These are phyloP conservation scores for Colletotrichum siamense DNA, from an alignment of 2,329 filamentous ascomycete species.

Conservation along the genomic window DNA sequence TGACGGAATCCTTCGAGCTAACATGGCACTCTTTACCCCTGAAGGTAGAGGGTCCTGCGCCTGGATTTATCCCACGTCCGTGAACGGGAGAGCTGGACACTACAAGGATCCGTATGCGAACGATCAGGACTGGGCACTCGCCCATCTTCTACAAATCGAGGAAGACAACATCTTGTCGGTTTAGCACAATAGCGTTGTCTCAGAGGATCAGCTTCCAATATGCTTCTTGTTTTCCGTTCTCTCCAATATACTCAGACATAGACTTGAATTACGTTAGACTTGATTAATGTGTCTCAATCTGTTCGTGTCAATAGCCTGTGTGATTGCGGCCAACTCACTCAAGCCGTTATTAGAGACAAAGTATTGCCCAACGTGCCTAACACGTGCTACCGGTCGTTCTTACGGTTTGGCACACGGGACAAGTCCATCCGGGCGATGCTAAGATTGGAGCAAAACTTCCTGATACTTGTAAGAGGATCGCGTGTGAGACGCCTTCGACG, in stretches of 20 bases:
- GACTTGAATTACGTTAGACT: not conserved
- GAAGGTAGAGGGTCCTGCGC: constrained; percentile 15
- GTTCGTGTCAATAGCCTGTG: not conserved
- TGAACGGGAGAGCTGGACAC: constrained; percentile 7
- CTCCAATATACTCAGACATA: not conserved
- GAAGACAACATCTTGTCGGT: not conserved
- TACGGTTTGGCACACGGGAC: not conserved
- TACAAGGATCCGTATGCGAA: constrained; percentile 20
- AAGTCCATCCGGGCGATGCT: not conserved
- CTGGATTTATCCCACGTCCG: constrained; percentile 17
- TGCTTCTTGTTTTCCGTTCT: not conserved
- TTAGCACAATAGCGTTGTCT: not conserved
- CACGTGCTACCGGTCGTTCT: not conserved
- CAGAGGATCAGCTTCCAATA: not conserved
- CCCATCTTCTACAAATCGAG: constrained; percentile 14
- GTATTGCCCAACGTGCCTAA: not conserved
- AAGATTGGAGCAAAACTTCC: not conserved
- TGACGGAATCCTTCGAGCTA: not conserved
- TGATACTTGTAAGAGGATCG: not conserved
- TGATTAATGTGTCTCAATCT: not conserved
- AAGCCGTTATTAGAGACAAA: not conserved
- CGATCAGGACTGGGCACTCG: constrained; percentile 17
- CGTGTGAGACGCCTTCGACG: not conserved
- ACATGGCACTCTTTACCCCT: constrained; percentile 9
- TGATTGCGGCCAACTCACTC: not conserved